phyloP scores from a whole-genome alignment of 179 eudicot species.

The Beta lomatogona region DNA sequence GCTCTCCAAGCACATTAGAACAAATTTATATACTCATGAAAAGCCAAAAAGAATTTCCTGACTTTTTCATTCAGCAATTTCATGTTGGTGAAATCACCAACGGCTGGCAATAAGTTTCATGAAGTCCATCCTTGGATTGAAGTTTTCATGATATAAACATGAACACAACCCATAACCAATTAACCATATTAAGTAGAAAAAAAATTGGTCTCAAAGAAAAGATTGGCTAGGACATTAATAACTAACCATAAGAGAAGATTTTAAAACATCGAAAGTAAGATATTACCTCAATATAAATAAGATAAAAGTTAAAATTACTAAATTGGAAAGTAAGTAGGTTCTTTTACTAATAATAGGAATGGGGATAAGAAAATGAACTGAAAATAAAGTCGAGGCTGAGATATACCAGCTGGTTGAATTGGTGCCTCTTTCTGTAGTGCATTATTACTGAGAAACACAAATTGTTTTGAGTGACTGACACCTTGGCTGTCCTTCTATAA shows the following conservation, averaged over 20 bases:
- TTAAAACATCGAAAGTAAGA: background rate
- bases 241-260: background rate
- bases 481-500: slow-evolving; percentile 7
- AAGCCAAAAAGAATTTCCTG: background rate
- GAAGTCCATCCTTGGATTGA: no score
- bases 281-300: background rate
- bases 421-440: slow-evolving; percentile 22
- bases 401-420: slow-evolving; percentile 28
- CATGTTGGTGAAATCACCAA: no score
- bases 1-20: background rate
- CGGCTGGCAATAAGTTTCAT: no score
- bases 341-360: no score
- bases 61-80: no score
- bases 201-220: background rate
- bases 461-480: background rate
- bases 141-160: background rate
- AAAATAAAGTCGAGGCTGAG: background rate
- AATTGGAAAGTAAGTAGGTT: background rate
- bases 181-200: background rate
- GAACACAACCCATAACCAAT: background rate
- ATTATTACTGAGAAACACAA: slow-evolving; percentile 27
- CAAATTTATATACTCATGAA: background rate
- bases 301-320: background rate
- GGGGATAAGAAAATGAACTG: no score
- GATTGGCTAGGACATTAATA: background rate